Conservation (phyloP, 208 protist genomes). For the Leishmania tropica region DNA sequence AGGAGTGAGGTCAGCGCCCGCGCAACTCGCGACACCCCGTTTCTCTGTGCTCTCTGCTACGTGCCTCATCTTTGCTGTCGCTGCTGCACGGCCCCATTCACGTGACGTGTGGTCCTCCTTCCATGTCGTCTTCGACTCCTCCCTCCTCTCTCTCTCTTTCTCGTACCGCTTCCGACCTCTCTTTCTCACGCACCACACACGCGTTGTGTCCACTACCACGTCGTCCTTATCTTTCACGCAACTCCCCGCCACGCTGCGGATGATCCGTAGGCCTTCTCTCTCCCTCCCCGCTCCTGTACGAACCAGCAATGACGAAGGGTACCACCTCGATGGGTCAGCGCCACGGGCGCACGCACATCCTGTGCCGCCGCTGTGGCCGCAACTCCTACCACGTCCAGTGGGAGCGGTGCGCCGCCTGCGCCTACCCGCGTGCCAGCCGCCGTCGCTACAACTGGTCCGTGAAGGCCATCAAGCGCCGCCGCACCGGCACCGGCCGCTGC, state of each 20-base stretch:
- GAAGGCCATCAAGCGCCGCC: constrained; percentile 98
- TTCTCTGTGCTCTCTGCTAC: not conserved
- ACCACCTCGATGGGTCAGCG: constrained; percentile 91
- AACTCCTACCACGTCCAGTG: constrained; percentile 98
- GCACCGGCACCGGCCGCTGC: constrained; percentile 98
- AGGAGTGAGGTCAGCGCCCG: too few relatives aligned
- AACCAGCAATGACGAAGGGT: constrained; percentile 85
- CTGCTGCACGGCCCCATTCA: not conserved
- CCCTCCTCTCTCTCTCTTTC: not conserved
- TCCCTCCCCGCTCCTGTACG: not conserved
- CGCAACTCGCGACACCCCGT: too few relatives aligned
- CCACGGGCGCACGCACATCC: constrained; percentile 95
- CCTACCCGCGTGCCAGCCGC: constrained; percentile 96
- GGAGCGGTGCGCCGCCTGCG: constrained; percentile 97
- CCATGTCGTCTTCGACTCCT: not conserved
- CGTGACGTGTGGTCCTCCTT: not conserved
- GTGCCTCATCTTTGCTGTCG: not conserved
- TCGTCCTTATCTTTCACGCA: not conserved
- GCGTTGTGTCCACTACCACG: too few relatives aligned
- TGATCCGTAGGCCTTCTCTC: not conserved
- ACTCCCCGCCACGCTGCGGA: not conserved
- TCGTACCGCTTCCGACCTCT: too few relatives aligned
- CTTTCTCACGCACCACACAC: not conserved
- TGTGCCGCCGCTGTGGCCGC: constrained; percentile 98
- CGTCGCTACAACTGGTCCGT: constrained; percentile 97